Percentiles rank a stretch among this genome's conserved stretches.
phyloP scores from a whole-genome alignment of 371 early-diverging fungal species.

The Mortierella sp. region DNA sequence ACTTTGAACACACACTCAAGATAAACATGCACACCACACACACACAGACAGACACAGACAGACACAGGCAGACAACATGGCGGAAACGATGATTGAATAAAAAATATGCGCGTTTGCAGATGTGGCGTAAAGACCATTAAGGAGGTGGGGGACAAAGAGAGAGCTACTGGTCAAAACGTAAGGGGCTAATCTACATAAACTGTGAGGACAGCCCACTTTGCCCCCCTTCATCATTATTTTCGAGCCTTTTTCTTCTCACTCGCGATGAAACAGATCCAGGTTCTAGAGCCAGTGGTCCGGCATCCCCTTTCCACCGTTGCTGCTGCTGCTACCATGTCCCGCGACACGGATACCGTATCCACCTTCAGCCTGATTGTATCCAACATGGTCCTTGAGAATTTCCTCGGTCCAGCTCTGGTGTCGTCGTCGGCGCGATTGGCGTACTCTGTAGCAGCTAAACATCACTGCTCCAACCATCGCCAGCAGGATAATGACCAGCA shows the following conservation, averaged over 20 bases:
- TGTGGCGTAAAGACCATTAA: not conserved
- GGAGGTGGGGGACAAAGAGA: not conserved
- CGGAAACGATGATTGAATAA: not conserved
- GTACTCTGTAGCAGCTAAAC: conserved; percentile 45
- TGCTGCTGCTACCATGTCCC: not conserved
- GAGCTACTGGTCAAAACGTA: not conserved
- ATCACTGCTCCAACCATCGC: conserved; percentile 20
- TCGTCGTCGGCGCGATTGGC: conserved; percentile 33
- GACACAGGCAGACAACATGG: not conserved
- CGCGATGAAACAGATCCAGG: conserved; percentile 50
- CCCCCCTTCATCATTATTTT: not conserved
- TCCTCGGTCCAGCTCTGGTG: conserved; percentile 43
- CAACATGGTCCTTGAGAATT: conserved; percentile 47
- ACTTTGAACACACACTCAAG: not conserved
- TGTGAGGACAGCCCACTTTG: not conserved
- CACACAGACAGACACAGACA: not conserved
- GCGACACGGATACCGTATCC: conserved; percentile 49
- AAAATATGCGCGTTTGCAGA: not conserved
- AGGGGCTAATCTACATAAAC: not conserved
- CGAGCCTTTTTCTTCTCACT: not conserved
- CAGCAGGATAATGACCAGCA: conserved; percentile 22
- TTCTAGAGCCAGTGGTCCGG: conserved; percentile 40
- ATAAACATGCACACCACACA: not conserved
- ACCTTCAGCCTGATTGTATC: conserved; percentile 25
- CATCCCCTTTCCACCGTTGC: conserved; percentile 22